phyloP scores from a whole-genome alignment of 2,329 filamentous ascomycete genomes.

The Mycosphaerella sp. region DNA sequence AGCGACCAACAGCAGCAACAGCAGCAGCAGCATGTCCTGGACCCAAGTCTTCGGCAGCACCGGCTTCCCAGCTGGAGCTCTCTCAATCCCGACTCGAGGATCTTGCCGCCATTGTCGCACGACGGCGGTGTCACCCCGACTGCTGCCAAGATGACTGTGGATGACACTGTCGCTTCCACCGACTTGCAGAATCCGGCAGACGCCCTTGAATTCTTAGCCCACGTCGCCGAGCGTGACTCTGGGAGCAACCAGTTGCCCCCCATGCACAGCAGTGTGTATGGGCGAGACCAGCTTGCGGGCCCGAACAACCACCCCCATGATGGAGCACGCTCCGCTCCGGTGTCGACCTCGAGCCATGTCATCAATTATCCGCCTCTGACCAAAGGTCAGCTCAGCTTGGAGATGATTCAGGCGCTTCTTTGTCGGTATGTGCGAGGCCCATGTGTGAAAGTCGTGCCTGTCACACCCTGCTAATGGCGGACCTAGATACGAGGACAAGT shows the following conservation, averaged over 20 bases:
- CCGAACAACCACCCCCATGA: slow-evolving; percentile 2
- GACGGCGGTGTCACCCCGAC: slow-evolving; percentile 22
- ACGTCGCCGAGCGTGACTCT: slow-evolving; percentile 31
- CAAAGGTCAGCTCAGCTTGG: slow-evolving; percentile 27
- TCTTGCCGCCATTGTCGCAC: slow-evolving; percentile 25
- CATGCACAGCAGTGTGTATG: slow-evolving; percentile 26
- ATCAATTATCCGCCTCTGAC: slow-evolving; percentile 29
- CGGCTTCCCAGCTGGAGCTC: slow-evolving; percentile 21
- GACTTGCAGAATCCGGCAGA: slow-evolving; percentile 33
- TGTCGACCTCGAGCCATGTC: slow-evolving; percentile 14
- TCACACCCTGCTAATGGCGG: neutral
- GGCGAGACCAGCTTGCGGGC: slow-evolving; percentile 12
- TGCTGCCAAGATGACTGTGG: slow-evolving; percentile 29
- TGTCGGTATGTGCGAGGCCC: slow-evolving; percentile 15
- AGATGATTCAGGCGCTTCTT: slow-evolving; percentile 28
- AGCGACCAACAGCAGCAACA: slow-evolving; percentile 1
- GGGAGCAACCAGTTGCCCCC: slow-evolving; percentile 27
- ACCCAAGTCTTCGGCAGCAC: slow-evolving; percentile 5
- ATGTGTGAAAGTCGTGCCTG: too few species aligned
- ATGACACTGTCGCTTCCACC: slow-evolving; percentile 30
- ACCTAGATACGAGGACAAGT: slow-evolving; percentile 28
- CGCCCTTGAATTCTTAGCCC: slow-evolving; percentile 31
- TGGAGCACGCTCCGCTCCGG: slow-evolving; percentile 6
- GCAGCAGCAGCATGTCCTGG: slow-evolving; percentile 8
- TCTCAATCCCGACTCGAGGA: slow-evolving; percentile 25